Conservation (phyloP, 495 filamentous ascomycete genomes). For the Paragyromitra xinjiangensis region DNA sequence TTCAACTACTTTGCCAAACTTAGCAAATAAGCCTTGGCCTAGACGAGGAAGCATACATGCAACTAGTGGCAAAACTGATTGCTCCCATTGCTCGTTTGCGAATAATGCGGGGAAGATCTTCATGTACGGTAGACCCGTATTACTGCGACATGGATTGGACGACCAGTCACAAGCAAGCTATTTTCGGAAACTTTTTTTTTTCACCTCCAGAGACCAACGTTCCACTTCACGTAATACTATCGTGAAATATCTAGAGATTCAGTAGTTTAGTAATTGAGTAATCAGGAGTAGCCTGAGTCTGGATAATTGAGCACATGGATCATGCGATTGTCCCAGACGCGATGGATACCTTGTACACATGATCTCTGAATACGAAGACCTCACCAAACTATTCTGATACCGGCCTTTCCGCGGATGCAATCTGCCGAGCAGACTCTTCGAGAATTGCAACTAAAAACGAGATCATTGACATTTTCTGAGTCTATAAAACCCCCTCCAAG, state of each 20-base stretch:
- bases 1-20: neutral
- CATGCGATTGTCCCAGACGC: constrained; percentile 12
- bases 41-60: neutral
- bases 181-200: constrained; percentile 22
- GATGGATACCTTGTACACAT: constrained; percentile 24
- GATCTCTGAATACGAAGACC: constrained; percentile 35
- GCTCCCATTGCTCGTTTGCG: constrained; percentile 4
- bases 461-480: constrained; percentile 31
- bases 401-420: constrained; percentile 2
- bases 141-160: constrained; percentile 9
- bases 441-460: constrained; percentile 15
- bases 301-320: constrained; percentile 9
- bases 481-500: constrained; percentile 32
- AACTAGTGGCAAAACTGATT: neutral
- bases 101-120: constrained; percentile 36
- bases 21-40: constrained; percentile 5
- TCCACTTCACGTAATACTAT: constrained; percentile 29
- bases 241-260: neutral
- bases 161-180: constrained; percentile 35
- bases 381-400: constrained; percentile 6
- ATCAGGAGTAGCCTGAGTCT: neutral
- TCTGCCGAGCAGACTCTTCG: neutral
- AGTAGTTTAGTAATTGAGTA: constrained; percentile 5
- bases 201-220: neutral
- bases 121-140: constrained; percentile 8